phyloP scores from a whole-genome alignment of 441 rosid genomes.

The Populus hybrid region DNA sequence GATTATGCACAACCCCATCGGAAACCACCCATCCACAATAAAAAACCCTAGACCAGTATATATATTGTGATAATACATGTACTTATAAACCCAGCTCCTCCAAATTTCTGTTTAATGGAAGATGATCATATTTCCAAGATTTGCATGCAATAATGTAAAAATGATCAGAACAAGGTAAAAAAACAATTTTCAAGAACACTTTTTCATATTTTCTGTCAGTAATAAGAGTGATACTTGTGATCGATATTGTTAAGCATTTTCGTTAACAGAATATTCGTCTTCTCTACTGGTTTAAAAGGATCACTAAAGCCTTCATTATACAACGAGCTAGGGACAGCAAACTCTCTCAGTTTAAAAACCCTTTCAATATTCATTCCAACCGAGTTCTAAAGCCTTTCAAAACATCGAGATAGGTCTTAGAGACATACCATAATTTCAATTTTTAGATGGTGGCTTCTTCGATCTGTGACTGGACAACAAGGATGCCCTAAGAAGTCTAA shows the following conservation, averaged over 20 bases:
- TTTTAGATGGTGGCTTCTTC: background rate
- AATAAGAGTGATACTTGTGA: background rate
- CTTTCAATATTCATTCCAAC: background rate
- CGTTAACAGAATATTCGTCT: too few relatives aligned
- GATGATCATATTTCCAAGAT: background rate
- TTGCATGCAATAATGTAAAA: conserved; percentile 4
- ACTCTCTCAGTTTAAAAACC: background rate
- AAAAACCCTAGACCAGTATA: conserved; percentile 34
- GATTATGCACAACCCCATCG: conserved; percentile 87
- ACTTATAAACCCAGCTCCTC: background rate
- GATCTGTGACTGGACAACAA: background rate
- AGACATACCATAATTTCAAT: background rate
- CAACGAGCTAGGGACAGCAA: background rate
- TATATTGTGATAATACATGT: background rate
- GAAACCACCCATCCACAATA: conserved; percentile 95
- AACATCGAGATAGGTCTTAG: background rate
- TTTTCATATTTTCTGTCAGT: background rate
- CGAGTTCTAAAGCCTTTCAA: background rate
- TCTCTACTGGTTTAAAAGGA: background rate
- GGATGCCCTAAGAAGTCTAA: background rate
- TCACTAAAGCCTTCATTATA: background rate
- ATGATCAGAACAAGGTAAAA: background rate
- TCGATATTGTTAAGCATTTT: background rate
- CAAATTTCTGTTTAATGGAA: background rate
- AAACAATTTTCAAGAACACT: background rate